Evolutionary conservation across 23 red algal genomes (phyloP), one percentile per base, ranked within the genome.

Genomic region (Chondrus crispus): DNA sequence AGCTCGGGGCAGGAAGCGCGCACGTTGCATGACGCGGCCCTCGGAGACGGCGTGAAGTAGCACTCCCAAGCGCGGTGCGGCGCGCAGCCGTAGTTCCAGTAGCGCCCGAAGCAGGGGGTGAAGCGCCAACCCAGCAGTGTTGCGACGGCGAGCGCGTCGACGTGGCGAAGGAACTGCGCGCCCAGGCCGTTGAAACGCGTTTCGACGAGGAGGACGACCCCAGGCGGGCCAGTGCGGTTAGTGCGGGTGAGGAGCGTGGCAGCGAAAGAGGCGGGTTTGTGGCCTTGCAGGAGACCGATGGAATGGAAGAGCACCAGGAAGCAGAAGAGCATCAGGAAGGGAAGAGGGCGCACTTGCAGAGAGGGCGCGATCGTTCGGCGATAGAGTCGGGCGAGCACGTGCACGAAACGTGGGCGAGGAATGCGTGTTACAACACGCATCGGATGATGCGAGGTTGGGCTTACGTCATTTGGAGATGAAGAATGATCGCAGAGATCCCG

Each of bases 1-100:
- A 91, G 77, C 71, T 89, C 85, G 36, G 46, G 5, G 42, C 74
- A 91, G 19, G 44, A 16, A 38, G 44, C 40, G 29, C 13, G 36
- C 24, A 33, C 50, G 7, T 40, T 52, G 57, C 58, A 81, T 32
- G 73, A 33, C 16, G 36, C 32, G 24, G 68, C 46, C 18, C 39
- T 13, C 14, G 43, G 68, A 66, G 55, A 37, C 0, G 92, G 46
- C 41, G 26, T 41, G 53, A 92, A 90, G 46, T 96, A 87, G 75
- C 87, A 96, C 28, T 72, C 55, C 81, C 94, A 96, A 53, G 75
- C 94, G 5, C 66, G 76, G 30, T 77, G 60, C 11, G 71, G 41
- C 5, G 44, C 94, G 58, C 94, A 90, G 5, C 94, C 94, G 44
- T 96, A 96, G 30, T 96, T 96, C 94, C 94, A 96, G 62, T 82